phyloP scores from a whole-genome alignment of 78 protist genomes.

The Corallochytrium limacisporum region DNA sequence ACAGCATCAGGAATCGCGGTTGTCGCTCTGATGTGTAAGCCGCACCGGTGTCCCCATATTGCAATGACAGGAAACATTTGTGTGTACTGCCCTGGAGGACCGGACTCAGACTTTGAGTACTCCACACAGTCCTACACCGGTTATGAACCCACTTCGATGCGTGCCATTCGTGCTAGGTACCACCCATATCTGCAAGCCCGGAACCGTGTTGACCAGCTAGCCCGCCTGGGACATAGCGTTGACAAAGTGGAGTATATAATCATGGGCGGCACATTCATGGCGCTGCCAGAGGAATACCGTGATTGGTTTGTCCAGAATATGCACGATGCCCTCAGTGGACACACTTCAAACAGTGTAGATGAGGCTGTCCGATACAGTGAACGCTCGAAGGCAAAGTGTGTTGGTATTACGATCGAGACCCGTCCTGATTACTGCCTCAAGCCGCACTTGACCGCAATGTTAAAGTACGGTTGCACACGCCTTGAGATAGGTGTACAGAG shows the following conservation, averaged over 20 bases:
- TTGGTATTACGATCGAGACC: slow-evolving; percentile 92
- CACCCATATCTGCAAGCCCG: slow-evolving; percentile 76
- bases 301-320: slow-evolving; percentile 73
- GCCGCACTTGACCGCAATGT: slow-evolving; percentile 39
- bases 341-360: slow-evolving; percentile 51
- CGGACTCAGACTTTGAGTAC: slow-evolving; percentile 93
- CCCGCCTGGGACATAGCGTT: slow-evolving; percentile 74
- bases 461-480: slow-evolving; percentile 76
- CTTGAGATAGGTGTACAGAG: slow-evolving; percentile 88
- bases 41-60: slow-evolving; percentile 92
- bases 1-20: slow-evolving; percentile 92
- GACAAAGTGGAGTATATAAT: slow-evolving; percentile 84
- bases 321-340: slow-evolving; percentile 92
- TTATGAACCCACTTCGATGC: slow-evolving; percentile 93
- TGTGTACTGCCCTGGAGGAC: slow-evolving; percentile 90
- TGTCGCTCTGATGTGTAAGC: slow-evolving; percentile 95
- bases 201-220: slow-evolving; percentile 72
- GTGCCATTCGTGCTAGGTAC: slow-evolving; percentile 92
- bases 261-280: slow-evolving; percentile 97
- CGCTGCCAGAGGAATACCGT: slow-evolving; percentile 66
- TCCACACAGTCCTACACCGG: slow-evolving; percentile 84
- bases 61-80: slow-evolving; percentile 78
- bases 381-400: slow-evolving; percentile 59
- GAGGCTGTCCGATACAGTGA: slow-evolving; percentile 68
- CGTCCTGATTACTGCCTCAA: slow-evolving; percentile 91